Percentiles rank a stretch among this genome's conserved stretches.
Evolutionary conservation across 176 grass and related monocot species (phyloP).

Genomic region (Guadua angustifolia): DNA sequence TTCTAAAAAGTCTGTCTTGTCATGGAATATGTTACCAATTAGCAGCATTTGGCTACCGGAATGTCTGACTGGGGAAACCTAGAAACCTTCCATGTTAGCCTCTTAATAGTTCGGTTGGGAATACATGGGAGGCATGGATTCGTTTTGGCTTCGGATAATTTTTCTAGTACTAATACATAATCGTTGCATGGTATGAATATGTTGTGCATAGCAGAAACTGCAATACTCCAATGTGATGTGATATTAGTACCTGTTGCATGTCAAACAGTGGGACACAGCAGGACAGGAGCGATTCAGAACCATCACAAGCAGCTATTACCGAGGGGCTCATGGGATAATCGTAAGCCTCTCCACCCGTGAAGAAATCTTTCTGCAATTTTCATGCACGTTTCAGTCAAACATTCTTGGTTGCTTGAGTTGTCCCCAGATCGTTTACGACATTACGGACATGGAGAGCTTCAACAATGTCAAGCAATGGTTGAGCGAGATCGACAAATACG

Average conservation of each 20-base stretch:
- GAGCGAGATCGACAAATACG: slow-evolving; percentile 79
- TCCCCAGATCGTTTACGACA: slow-evolving; percentile 80
- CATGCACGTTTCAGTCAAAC: neutral
- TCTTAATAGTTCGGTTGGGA: neutral
- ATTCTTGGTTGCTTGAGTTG: neutral
- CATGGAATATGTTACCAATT: neutral
- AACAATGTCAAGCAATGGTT: slow-evolving; percentile 88
- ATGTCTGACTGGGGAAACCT: neutral
- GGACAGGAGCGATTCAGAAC: slow-evolving; percentile 95
- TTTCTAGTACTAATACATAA: neutral
- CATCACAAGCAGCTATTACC: slow-evolving; percentile 93
- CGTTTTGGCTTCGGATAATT: neutral
- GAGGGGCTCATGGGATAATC: slow-evolving; percentile 89
- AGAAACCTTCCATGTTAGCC: neutral
- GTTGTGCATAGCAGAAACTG: neutral
- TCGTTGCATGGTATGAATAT: neutral
- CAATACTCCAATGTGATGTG: neutral
- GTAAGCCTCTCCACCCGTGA: slow-evolving; percentile 21
- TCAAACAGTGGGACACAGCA: slow-evolving; percentile 83
- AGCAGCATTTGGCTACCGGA: neutral
- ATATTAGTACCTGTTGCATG: slow-evolving; percentile 24
- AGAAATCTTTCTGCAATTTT: neutral
- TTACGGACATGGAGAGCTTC: slow-evolving; percentile 91
- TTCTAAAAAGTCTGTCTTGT: neutral
- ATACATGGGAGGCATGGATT: neutral